phyloP scores from a whole-genome alignment of 2,329 filamentous ascomycete genomes.

The Lomentospora prolificans region DNA sequence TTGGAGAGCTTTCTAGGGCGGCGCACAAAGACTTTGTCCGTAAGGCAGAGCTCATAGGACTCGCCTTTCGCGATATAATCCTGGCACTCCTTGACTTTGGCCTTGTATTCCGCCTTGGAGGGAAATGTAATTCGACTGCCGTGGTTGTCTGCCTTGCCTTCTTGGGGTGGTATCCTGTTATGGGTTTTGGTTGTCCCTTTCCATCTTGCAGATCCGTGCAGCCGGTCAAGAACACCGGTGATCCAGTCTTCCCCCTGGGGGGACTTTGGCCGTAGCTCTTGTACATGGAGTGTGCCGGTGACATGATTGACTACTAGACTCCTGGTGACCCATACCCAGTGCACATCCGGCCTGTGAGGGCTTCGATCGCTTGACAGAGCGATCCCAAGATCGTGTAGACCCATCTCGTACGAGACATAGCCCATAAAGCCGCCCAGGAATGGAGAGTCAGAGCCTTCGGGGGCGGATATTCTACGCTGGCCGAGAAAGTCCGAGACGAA shows the following conservation, averaged over 20 bases:
- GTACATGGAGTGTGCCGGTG: conserved; percentile 51
- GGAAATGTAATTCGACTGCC: conserved; percentile 26
- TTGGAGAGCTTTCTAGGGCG: conserved; percentile 22
- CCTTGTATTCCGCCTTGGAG: conserved; percentile 45
- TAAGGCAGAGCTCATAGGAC: conserved; percentile 80
- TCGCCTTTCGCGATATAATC: conserved; percentile 64
- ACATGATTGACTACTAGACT: conserved; percentile 71
- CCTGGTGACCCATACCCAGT: conserved; percentile 65
- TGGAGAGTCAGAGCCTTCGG: conserved; percentile 21
- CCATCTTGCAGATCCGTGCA: conserved; percentile 18
- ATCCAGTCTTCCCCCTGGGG: conserved; percentile 21
- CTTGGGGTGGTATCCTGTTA: not conserved
- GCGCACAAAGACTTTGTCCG: conserved; percentile 59
- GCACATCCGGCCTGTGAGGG: conserved; percentile 55
- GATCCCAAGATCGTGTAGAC: conserved; percentile 51
- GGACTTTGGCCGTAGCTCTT: conserved; percentile 41
- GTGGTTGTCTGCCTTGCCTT: not conserved
- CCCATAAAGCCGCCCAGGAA: conserved; percentile 83
- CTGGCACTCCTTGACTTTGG: conserved; percentile 60
- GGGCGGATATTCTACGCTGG: conserved; percentile 15
- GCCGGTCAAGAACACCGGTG: conserved; percentile 17
- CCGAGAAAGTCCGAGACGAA: conserved; percentile 36
- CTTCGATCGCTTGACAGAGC: conserved; percentile 19
- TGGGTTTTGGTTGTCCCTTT: not conserved
- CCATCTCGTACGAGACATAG: conserved; percentile 77